Evolutionary conservation across 2,329 filamentous ascomycete genomes (phyloP).

Genomic region (Colletotrichum destructivum): DNA sequence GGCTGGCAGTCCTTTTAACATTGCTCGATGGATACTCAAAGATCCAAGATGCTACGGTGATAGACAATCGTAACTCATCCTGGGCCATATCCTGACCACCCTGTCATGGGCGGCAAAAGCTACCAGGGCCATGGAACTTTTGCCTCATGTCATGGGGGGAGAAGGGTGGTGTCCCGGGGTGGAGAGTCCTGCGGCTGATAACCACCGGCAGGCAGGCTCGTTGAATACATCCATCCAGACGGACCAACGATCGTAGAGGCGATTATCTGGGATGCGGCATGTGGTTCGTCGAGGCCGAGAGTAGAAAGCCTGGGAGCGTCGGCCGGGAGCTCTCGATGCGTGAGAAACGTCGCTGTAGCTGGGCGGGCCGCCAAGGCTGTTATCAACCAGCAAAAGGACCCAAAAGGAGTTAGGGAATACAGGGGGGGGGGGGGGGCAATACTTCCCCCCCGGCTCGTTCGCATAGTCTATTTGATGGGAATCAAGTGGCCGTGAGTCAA

Average conservation of each 20-base stretch:
- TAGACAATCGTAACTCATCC: no score
- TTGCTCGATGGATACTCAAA: neutral
- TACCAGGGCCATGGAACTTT: slow-evolving; percentile 32
- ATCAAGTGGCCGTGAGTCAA: slow-evolving; percentile 13
- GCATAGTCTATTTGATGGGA: slow-evolving; percentile 38
- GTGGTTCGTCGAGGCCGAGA: slow-evolving; percentile 5
- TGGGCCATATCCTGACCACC: neutral
- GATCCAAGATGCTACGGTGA: no score
- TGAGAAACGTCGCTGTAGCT: neutral
- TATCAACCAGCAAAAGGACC: slow-evolving; percentile 21
- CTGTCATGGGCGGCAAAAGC: neutral
- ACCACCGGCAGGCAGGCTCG: slow-evolving; percentile 1
- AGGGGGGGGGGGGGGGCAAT: neutral
- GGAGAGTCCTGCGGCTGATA: slow-evolving; percentile 7
- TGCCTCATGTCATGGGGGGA: slow-evolving; percentile 25
- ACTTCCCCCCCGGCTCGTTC: neutral
- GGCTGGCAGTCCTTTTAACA: slow-evolving; percentile 10
- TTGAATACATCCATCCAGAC: neutral
- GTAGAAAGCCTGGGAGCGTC: slow-evolving; percentile 5
- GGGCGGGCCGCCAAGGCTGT: slow-evolving; percentile 26
- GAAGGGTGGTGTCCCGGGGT: neutral
- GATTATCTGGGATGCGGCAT: slow-evolving; percentile 23
- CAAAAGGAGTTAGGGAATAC: no score
- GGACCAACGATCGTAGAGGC: slow-evolving; percentile 24
- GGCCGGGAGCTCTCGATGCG: neutral